A percentile compares a stretch with the other conserved stretches of the same genome.
Conservation (phyloP, 2,329 filamentous ascomycete species). For the Fusarium equiseti region DNA sequence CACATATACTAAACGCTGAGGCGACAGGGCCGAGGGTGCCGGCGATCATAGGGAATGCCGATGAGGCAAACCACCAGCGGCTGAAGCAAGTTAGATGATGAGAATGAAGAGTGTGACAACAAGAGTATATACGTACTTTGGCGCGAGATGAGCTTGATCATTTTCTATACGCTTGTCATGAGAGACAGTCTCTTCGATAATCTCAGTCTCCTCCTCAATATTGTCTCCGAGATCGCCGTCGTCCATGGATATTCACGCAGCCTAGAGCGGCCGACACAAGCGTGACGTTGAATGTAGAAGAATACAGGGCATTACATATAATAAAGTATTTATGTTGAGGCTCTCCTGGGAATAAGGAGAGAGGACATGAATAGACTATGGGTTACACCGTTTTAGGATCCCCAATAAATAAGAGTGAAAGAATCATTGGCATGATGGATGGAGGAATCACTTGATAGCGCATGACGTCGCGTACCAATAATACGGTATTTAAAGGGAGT, state of each 20-base stretch:
- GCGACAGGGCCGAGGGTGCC: conserved; percentile 88
- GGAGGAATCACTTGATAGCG: not conserved
- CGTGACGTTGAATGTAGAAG: not conserved
- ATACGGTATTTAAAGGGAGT: not conserved
- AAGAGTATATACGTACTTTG: conserved; percentile 53
- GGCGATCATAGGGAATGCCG: conserved; percentile 80
- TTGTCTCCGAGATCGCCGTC: conserved; percentile 55
- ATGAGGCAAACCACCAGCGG: conserved; percentile 74
- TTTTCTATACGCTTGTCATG: conserved; percentile 50
- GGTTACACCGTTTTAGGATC: not conserved
- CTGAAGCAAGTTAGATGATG: conserved; percentile 48
- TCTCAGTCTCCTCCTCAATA: conserved; percentile 52
- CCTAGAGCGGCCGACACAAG: not conserved
- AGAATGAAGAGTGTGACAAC: not conserved
- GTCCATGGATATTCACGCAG: conserved; percentile 52
- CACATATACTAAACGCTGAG: conserved; percentile 88
- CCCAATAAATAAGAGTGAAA: conserved; percentile 4
- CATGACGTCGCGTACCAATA: conserved; percentile 21
- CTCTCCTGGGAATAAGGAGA: not conserved
- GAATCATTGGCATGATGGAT: conserved; percentile 18
- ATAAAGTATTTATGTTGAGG: not conserved
- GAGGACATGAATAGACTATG: not conserved
- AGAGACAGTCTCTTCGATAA: conserved; percentile 44
- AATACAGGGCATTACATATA: not conserved
- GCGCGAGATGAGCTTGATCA: conserved; percentile 59